phyloP scores from a whole-genome alignment of 164 flowering plant species.

The Liquidambar formosana region DNA sequence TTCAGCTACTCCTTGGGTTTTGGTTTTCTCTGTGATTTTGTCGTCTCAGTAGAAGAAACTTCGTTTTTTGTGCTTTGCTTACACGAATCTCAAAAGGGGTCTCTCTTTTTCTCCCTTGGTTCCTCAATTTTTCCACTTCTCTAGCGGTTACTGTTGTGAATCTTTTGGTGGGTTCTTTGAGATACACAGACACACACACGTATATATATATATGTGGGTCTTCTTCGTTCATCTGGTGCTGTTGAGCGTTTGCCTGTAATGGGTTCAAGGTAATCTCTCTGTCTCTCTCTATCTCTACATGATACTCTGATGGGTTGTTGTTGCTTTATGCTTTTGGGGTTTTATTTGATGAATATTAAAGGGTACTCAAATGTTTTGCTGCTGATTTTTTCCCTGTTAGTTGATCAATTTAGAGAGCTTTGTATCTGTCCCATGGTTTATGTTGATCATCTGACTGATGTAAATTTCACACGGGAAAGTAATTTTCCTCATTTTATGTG shows the following conservation, averaged over 20 bases:
- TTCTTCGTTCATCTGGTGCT: slow-evolving; percentile 1
- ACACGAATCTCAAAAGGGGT: slow-evolving; percentile 4
- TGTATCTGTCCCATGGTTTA: no score
- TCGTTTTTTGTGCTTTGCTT: background rate
- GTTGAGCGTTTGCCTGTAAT: slow-evolving; percentile 10
- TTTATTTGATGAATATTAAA: background rate
- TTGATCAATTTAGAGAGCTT: no score
- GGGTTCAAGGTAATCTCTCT: slow-evolving; percentile 21
- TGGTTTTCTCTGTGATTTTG: background rate
- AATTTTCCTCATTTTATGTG: no score
- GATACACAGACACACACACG: no score
- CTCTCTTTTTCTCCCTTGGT: background rate
- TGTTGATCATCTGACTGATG: no score
- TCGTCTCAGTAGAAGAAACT: background rate
- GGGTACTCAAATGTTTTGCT: no score
- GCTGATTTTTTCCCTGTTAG: no score
- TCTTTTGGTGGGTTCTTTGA: background rate
- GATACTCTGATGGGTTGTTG: background rate
- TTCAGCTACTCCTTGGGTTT: background rate
- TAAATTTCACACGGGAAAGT: no score
- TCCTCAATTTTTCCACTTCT: background rate
- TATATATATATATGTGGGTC: slow-evolving; percentile 8
- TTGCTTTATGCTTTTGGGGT: background rate
- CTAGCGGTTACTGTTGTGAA: background rate
- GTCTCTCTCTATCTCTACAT: background rate